phyloP scores from a whole-genome alignment of 257 asterid genomes.

The Nicotiana sylvestris region DNA sequence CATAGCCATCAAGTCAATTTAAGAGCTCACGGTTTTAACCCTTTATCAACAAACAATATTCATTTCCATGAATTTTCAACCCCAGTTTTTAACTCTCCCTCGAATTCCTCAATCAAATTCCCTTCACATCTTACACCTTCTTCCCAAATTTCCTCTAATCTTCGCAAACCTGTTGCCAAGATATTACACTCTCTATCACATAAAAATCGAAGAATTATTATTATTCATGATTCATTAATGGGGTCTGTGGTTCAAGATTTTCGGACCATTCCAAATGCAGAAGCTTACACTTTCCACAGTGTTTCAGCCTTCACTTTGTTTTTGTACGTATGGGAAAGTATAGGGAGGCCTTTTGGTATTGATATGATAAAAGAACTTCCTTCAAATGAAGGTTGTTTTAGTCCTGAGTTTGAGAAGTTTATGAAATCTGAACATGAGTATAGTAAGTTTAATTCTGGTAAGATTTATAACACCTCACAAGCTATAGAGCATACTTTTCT shows the following conservation, averaged over 20 bases:
- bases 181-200: constrained; percentile 24
- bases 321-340: constrained; percentile 48
- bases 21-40: constrained; percentile 53
- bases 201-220: constrained; percentile 25
- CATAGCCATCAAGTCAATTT: constrained; percentile 52
- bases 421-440: constrained; percentile 29
- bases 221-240: constrained; percentile 50
- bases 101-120: constrained; percentile 15
- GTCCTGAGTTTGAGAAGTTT: constrained; percentile 35
- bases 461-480: constrained; percentile 58
- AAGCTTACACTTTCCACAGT: constrained; percentile 49
- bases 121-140: constrained; percentile 39
- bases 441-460: constrained; percentile 33
- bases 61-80: constrained; percentile 38
- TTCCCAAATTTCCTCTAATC: constrained; percentile 26
- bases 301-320: constrained; percentile 48
- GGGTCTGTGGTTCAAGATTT: constrained; percentile 53
- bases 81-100: constrained; percentile 16
- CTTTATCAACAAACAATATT: constrained; percentile 26
- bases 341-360: constrained; percentile 36
- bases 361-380: constrained; percentile 35
- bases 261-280: constrained; percentile 31
- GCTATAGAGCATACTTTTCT: constrained; percentile 42
- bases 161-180: constrained; percentile 35
- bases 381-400: constrained; percentile 37